Evolutionary conservation across 371 early-diverging fungal species (phyloP).

Genomic region (Lichtheimia ornata): DNA sequence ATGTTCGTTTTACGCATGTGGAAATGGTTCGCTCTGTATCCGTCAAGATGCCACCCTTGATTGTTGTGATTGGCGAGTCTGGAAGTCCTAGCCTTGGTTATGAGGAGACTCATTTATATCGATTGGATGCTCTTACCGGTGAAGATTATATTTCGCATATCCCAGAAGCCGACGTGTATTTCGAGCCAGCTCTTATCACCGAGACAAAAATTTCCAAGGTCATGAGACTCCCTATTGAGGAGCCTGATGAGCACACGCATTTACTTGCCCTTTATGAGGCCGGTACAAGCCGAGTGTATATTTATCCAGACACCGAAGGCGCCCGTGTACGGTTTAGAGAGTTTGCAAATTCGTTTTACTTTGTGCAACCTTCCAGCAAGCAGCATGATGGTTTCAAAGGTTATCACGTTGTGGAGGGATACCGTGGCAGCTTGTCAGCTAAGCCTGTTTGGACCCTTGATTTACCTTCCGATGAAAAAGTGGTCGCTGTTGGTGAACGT

Average conservation of each 20-base stretch:
- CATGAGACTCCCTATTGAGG: constrained; percentile 66
- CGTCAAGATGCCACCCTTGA: constrained; percentile 76
- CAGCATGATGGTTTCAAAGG: constrained; percentile 43
- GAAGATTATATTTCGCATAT: constrained; percentile 48
- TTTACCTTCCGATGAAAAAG: constrained; percentile 60
- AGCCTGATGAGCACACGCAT: constrained; percentile 67
- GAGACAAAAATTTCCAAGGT: constrained; percentile 53
- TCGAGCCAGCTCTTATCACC: constrained; percentile 55
- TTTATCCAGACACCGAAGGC: constrained; percentile 60
- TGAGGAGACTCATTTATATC: constrained; percentile 49
- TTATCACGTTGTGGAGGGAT: constrained; percentile 53
- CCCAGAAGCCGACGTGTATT: constrained; percentile 36
- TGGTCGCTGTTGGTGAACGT: constrained; percentile 48
- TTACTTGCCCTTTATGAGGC: constrained; percentile 65
- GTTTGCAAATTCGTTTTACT: constrained; percentile 55
- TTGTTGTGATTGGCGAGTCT: constrained; percentile 61
- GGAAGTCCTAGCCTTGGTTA: constrained; percentile 41
- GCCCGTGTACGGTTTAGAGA: constrained; percentile 52
- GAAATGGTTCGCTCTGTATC: constrained; percentile 63
- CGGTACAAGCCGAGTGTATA: constrained; percentile 55
- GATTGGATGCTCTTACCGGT: constrained; percentile 78
- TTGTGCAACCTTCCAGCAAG: constrained; percentile 48
- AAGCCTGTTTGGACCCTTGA: constrained; percentile 60
- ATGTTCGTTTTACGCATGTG: constrained; percentile 52
- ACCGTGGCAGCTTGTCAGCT: constrained; percentile 54